Base-by-base conservation (phyloP, 495 filamentous ascomycete species). In the Penicillium nucicola region DNA sequence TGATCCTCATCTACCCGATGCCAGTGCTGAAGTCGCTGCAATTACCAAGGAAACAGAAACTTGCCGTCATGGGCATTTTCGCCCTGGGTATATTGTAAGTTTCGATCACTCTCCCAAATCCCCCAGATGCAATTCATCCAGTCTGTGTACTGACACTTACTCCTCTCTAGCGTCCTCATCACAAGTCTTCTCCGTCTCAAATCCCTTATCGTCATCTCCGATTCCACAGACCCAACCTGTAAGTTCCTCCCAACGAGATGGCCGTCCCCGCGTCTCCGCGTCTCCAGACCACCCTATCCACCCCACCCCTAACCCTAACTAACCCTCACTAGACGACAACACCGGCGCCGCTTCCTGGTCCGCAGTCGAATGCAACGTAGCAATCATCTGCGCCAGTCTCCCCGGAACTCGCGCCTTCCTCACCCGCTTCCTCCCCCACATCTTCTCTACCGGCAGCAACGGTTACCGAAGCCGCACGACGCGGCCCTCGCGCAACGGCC, bases 261-360 rank as follows among this genome's bases (percentile, higher is more conserved):
- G 20, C 20, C 20, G 20, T 22, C 20, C 20, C 20, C 20, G 20
- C 20, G 20, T 22, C 20, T 22, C 20, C 20, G 5, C 20, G 20
- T 22, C 20, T 22, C 20, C 20, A 22, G n/a, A n/a, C n/a, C n/a
- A n/a, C n/a, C n/a, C n/a, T n/a, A n/a, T n/a, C n/a, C 20, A 5
- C 23, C 12, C 22, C 9, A 52, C 20, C n/a, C 36, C 39, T 13
- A 36, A 33, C 33, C 31, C 23, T 43, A 52, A 46, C 42, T 25
- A 15, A 40, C 41, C 11, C 14, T 2, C 11, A 22, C 18, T 36
- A 75, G 69, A 71, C 58, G 76, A 81, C 50, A 81, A 81, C 57
- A 69, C 78, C 25, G 71, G 75, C 35, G 71, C 72, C 4, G 81
- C 78, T 0, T 74, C 71, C 50, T 85, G 82, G 82, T 79, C 78